Evolutionary conservation across 2,329 filamentous ascomycete genomes (phyloP), one percentile per base, ranked within the genome.

Genomic region (Cylindrodendrum hubeiense): DNA sequence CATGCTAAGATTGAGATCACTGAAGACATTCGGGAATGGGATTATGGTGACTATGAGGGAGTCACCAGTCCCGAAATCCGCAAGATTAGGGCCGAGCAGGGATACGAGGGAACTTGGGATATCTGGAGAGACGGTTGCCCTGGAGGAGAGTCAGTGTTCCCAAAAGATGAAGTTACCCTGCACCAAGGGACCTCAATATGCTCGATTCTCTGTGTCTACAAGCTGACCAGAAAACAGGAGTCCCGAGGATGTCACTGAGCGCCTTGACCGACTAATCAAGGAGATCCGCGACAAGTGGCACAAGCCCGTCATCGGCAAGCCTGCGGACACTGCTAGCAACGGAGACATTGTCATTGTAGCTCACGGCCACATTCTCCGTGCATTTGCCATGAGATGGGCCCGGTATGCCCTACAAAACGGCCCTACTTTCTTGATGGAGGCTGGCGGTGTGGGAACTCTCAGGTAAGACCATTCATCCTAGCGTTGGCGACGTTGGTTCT

Each of bases 101-200:
- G 92, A 8, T 81, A 86, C 21, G 70, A 82, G 43, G 84, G 82
- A 4, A 78, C 81, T 24, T 97, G 93, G 93, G 92, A 96, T 80
- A 97, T 97, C 69, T 97, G 94, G 94, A 84, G 83, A n/a, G 93
- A 97, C 76, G 94, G 94, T 0, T 97, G 94, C 79, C 91, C 91
- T 1, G 92, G 90, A 3, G 94, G 94, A 78, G 94, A 97, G 91
- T 93, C 80, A 79, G 89, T 85, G n/a, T 34, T 37, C 39, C 7
- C 9, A 8, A 10, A 5, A 24, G 12, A 28, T 22, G 22, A n/a
- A 34, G n/a, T 22, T 66, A 69, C 60, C 65, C 66, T 64, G 37
- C 21, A 66, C 28, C 4, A 3, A 24, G 7, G n/a, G 34, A 19
- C 41, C 24, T 47, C 7, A 6, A 15, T 26, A 34, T 10, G 26